These are phyloP conservation scores for Nakazawaea pomicola DNA, from an alignment of 805 yeast species.

Conservation along the genomic window DNA sequence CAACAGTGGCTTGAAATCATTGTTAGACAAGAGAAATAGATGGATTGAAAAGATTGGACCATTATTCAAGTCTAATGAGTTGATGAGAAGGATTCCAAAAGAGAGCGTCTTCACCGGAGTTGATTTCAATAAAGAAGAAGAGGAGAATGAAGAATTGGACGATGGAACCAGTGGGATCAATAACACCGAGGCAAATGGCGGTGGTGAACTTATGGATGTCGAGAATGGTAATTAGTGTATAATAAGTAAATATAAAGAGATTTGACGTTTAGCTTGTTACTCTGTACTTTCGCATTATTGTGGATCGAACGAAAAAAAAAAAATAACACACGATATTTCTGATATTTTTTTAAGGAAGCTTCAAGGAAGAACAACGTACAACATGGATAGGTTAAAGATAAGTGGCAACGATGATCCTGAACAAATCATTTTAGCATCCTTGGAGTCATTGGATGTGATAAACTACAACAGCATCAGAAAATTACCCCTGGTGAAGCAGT, in stretches of 20 bases:
- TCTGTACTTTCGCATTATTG: too few relatives aligned
- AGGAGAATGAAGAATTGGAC: slow-evolving; percentile 20
- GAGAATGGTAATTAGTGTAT: neutral
- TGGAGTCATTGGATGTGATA: slow-evolving; percentile 2
- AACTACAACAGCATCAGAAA: slow-evolving; percentile 3
- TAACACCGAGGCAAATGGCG: slow-evolving; percentile 7
- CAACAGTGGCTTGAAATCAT: slow-evolving; percentile 69
- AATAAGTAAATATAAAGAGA: too few relatives aligned
- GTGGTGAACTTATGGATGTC: neutral
- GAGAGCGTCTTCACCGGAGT: slow-evolving; percentile 48
- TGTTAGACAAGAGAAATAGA: slow-evolving; percentile 78
- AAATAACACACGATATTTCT: too few relatives aligned
- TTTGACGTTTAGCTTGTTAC: too few relatives aligned
- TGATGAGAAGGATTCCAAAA: slow-evolving; percentile 73
- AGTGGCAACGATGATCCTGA: too few relatives aligned
- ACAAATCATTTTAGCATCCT: neutral
- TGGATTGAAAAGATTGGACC: slow-evolving; percentile 93
- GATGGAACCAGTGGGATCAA: slow-evolving; percentile 19
- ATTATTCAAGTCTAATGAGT: slow-evolving; percentile 59
- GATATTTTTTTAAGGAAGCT: too few relatives aligned
- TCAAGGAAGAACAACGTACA: neutral
- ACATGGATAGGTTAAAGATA: too few relatives aligned
- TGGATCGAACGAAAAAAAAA: too few relatives aligned
- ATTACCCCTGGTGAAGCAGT: neutral
- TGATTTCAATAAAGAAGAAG: slow-evolving; percentile 19